Evolutionary conservation across 1,284 basidiomycete species (phyloP).

Genomic region (Naganishia sp.): DNA sequence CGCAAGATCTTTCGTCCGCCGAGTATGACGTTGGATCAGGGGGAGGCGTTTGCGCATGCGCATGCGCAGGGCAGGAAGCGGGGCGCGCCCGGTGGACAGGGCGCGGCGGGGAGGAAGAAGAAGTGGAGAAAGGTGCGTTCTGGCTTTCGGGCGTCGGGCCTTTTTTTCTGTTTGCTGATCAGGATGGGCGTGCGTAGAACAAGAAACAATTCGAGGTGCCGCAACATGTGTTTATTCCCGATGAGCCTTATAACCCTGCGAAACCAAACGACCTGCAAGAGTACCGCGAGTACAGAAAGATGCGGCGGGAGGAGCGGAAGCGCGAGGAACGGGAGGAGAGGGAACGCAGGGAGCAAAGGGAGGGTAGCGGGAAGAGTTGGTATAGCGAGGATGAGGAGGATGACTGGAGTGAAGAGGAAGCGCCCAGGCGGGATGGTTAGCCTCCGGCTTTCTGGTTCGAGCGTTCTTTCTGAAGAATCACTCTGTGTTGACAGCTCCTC

Average conservation of each 20-base stretch:
- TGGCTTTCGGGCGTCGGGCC: background rate
- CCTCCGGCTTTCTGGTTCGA: slow-evolving; percentile 10
- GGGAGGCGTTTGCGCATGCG: slow-evolving; percentile 32
- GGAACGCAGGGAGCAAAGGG: slow-evolving; percentile 37
- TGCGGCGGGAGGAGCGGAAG: slow-evolving; percentile 44
- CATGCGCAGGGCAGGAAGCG: slow-evolving; percentile 28
- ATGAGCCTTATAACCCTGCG: slow-evolving; percentile 52
- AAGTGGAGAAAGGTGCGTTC: slow-evolving; percentile 40
- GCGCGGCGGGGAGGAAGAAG: slow-evolving; percentile 30
- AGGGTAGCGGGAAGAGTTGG: slow-evolving; percentile 47
- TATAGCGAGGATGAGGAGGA: slow-evolving; percentile 50
- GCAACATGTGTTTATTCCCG: slow-evolving; percentile 48
- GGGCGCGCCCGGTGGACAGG: slow-evolving; percentile 33
- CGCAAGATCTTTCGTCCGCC: slow-evolving; percentile 46
- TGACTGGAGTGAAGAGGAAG: slow-evolving; percentile 47
- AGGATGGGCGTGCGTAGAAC: background rate
- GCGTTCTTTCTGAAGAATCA: background rate
- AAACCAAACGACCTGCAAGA: slow-evolving; percentile 53
- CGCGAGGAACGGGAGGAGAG: slow-evolving; percentile 38
- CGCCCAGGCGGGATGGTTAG: slow-evolving; percentile 50
- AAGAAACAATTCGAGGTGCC: slow-evolving; percentile 36
- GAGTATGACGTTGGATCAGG: slow-evolving; percentile 46
- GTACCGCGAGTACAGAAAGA: slow-evolving; percentile 49
- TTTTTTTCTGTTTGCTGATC: background rate
- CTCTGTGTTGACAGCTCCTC: slow-evolving; percentile 40